Base-by-base conservation (phyloP, 257 asterid genomes). In the Vinca minor region DNA sequence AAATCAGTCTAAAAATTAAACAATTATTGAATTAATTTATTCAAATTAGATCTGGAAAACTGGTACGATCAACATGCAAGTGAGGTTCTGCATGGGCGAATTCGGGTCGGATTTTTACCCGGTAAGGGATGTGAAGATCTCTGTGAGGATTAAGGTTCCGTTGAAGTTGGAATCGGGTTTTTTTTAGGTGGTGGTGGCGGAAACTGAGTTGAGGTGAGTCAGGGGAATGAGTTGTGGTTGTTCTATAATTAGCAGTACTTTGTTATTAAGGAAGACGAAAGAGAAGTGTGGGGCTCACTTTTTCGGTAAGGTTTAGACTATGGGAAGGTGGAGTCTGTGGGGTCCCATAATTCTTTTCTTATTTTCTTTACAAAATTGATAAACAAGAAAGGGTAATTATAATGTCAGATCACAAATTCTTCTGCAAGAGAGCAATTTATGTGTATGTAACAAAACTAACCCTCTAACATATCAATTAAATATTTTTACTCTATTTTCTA, bases 41-140 rank as follows among this genome's bases (percentile, higher is more conserved):
- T 50, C 56, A 0, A 56, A 46, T 46, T 69, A 67, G 83, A 74
- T 78, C 83, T 72, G 69, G 32, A 56, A 47, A 32, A n/a, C n/a
- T 60, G 65, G 59, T 13, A 23, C 18, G 32, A 8, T 53, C 31
- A 47, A 31, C 50, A 34, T 32, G n/a, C n/a, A n/a, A 26, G 21
- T 21, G 35, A 39, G 9, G 63, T 18, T 41, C n/a, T 10, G 65
- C 42, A 29, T 59, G 71, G 35, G 35, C n/a, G n/a, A 35, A 7
- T 18, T 17, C 53, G 72, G 63, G 62, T 47, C 73, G 5, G 25
- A 5, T 44, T 4, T 18, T 12, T 55, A 65, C 68, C 71, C 59
- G 63, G 18, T 29, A 62, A n/a, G 26, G 46, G 18, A 69, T 69
- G 67, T 77, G 73, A 54, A n/a, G n/a, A n/a, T n/a, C n/a, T n/a